phyloP scores from a whole-genome alignment of 305 asterid species.

The Withania somnifera region DNA sequence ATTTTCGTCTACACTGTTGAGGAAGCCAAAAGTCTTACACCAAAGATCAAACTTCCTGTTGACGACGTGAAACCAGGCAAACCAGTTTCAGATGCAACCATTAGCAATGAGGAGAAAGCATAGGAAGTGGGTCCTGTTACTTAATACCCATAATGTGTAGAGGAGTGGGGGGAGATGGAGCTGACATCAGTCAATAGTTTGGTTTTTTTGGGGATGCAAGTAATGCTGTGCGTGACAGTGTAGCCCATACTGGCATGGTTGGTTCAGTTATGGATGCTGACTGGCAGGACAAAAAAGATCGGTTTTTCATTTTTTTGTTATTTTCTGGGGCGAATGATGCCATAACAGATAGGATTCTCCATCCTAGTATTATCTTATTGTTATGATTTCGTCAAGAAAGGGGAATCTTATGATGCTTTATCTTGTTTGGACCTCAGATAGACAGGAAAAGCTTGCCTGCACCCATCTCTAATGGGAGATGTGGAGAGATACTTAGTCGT shows the following conservation, averaged over 20 bases:
- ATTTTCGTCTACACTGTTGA: slow-evolving; percentile 57
- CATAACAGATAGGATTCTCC: slow-evolving; percentile 14
- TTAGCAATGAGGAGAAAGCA: slow-evolving; percentile 51
- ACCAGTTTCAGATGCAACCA: slow-evolving; percentile 30
- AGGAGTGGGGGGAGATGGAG: slow-evolving; percentile 4
- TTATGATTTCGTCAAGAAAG: slow-evolving; percentile 9
- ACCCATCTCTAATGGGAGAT: slow-evolving; percentile 5
- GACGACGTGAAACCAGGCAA: slow-evolving; percentile 37
- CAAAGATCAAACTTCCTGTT: slow-evolving; percentile 61
- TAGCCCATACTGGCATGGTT: slow-evolving; percentile 16
- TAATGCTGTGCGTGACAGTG: slow-evolving; percentile 9
- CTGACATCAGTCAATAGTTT: slow-evolving; percentile 1
- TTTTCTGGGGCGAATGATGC: slow-evolving; percentile 18
- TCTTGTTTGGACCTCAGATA: slow-evolving; percentile 20
- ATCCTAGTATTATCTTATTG: slow-evolving; percentile 18
- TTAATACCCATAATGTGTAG: slow-evolving; percentile 14
- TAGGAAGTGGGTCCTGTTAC: slow-evolving; percentile 39
- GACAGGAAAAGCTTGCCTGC: slow-evolving; percentile 12
- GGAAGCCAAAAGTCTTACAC: slow-evolving; percentile 73
- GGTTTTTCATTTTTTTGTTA: slow-evolving; percentile 14
- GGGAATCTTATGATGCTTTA: slow-evolving; percentile 22
- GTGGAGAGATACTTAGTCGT: slow-evolving; percentile 5
- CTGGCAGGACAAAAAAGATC: slow-evolving; percentile 15
- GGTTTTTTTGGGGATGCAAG: neutral
- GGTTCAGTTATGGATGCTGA: slow-evolving; percentile 9